phyloP scores from a whole-genome alignment of 495 filamentous ascomycete species.

The Penicillium dipodomyicola region DNA sequence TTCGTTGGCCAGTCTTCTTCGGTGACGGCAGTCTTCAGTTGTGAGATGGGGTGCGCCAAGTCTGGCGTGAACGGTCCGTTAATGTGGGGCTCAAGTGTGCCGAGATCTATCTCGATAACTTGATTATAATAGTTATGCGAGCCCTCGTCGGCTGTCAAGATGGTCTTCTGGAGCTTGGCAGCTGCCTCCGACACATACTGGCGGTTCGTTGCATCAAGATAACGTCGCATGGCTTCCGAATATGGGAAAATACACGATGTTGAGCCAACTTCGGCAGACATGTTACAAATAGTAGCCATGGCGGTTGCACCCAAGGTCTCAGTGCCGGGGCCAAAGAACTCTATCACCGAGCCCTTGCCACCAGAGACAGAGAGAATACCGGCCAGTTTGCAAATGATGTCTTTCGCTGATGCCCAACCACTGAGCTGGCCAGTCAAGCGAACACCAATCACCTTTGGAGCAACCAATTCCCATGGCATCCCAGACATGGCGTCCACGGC shows the following conservation, averaged over 20 bases:
- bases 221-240: constrained; percentile 84
- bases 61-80: constrained; percentile 91
- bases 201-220: constrained; percentile 78
- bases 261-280: constrained; percentile 80
- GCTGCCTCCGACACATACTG: constrained; percentile 73
- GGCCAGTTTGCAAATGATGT: constrained; percentile 89
- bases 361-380: constrained; percentile 88
- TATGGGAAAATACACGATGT: constrained; percentile 90
- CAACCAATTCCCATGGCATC: constrained; percentile 88
- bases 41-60: constrained; percentile 86
- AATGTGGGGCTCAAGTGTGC: constrained; percentile 84
- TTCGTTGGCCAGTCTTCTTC: constrained; percentile 86
- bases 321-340: constrained; percentile 78
- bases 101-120: constrained; percentile 82
- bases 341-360: constrained; percentile 83
- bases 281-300: constrained; percentile 63
- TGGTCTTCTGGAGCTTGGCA: constrained; percentile 64
- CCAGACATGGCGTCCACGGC: constrained; percentile 91
- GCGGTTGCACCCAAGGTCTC: constrained; percentile 54
- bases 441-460: constrained; percentile 85
- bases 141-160: constrained; percentile 64
- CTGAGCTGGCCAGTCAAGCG: constrained; percentile 74
- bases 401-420: constrained; percentile 80
- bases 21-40: constrained; percentile 79
- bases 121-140: constrained; percentile 84